Percentiles rank a stretch among this genome's conserved stretches.
phyloP scores from a whole-genome alignment of 1,139 yeast genomes.

The Candida tetrigidarum region DNA sequence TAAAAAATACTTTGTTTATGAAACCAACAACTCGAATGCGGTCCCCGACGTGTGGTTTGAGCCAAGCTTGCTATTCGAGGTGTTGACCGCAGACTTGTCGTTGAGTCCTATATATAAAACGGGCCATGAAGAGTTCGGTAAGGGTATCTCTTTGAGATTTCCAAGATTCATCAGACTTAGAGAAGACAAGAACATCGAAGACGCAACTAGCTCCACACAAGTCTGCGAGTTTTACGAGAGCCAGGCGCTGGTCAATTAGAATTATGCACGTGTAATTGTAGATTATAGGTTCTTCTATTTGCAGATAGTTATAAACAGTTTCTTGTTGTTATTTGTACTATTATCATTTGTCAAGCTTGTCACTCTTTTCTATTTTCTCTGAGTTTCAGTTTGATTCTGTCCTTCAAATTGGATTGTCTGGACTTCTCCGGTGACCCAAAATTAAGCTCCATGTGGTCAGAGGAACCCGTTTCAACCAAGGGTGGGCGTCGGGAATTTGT shows the following conservation, averaged over 20 bases:
- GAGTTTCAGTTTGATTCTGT: constrained; percentile 39
- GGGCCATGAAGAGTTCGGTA: constrained; percentile 75
- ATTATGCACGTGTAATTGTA: neutral
- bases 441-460: constrained; percentile 41
- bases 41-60: constrained; percentile 97
- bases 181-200: constrained; percentile 87
- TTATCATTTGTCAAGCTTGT: too few species aligned
- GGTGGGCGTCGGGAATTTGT: constrained; percentile 13
- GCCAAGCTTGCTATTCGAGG: constrained; percentile 87
- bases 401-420: constrained; percentile 28
- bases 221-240: constrained; percentile 87
- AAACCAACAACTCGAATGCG: constrained; percentile 61
- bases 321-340: too few species aligned
- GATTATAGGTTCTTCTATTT: too few species aligned
- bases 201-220: constrained; percentile 88
- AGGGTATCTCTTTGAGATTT: constrained; percentile 89
- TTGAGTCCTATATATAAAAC: constrained; percentile 93
- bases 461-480: constrained; percentile 27
- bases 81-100: constrained; percentile 91
- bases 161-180: constrained; percentile 87
- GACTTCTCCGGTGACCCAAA: constrained; percentile 21
- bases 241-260: constrained; percentile 54
- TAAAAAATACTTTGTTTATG: constrained; percentile 72
- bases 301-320: constrained; percentile 5
- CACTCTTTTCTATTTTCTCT: constrained; percentile 35